These are phyloP conservation scores for Colletotrichum euphorbiae DNA, from an alignment of 2,329 filamentous ascomycete species.

Conservation along the genomic window DNA sequence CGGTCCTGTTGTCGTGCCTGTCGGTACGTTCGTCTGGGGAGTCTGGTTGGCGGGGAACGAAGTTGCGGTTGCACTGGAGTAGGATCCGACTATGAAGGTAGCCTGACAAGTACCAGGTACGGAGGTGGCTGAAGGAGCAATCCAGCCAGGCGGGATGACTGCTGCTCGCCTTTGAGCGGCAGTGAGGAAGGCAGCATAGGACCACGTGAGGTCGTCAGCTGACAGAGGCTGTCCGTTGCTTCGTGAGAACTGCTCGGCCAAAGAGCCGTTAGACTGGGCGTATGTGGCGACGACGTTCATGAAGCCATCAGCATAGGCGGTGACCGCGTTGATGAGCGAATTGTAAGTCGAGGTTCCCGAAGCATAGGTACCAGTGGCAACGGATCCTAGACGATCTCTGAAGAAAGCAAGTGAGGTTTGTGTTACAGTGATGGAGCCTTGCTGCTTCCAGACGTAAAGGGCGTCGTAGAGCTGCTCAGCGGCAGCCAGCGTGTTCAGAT, in stretches of 20 bases:
- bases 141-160: slow-evolving; percentile 68
- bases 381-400: slow-evolving; percentile 69
- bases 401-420: slow-evolving; percentile 78
- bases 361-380: slow-evolving; percentile 72
- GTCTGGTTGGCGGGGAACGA: slow-evolving; percentile 64
- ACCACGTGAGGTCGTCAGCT: slow-evolving; percentile 78
- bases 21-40: slow-evolving; percentile 49
- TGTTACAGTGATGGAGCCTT: slow-evolving; percentile 73
- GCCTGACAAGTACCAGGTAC: slow-evolving; percentile 62
- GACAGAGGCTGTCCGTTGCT: slow-evolving; percentile 66
- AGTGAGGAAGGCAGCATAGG: slow-evolving; percentile 77
- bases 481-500: slow-evolving; percentile 79
- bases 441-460: slow-evolving; percentile 75
- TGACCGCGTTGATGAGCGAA: slow-evolving; percentile 67
- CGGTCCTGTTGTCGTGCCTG: slow-evolving; percentile 42
- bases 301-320: slow-evolving; percentile 70
- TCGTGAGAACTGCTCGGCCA: slow-evolving; percentile 75
- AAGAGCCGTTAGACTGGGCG: slow-evolving; percentile 68
- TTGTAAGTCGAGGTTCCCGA: slow-evolving; percentile 60
- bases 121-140: slow-evolving; percentile 55
- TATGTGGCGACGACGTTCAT: slow-evolving; percentile 72
- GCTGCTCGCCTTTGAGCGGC: slow-evolving; percentile 68
- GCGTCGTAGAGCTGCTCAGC: slow-evolving; percentile 86
- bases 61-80: slow-evolving; percentile 60
- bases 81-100: slow-evolving; percentile 61